These are phyloP conservation scores for Brasenia schreberi DNA, from an alignment of 164 flowering plant genomes.

Conservation along the genomic window DNA sequence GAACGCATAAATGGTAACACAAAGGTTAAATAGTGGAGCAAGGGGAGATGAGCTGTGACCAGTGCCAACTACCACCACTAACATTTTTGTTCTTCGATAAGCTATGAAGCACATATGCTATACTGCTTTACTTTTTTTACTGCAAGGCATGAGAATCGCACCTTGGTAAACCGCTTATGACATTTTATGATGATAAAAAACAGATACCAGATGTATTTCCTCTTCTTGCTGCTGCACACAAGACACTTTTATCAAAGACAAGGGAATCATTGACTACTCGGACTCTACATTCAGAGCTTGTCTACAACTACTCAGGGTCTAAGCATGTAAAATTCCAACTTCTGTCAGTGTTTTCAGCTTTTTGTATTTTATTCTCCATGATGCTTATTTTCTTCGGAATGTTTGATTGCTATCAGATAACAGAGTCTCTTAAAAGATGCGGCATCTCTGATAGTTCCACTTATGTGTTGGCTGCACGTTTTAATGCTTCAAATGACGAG, in stretches of 20 bases:
- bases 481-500: slow-evolving; percentile 63
- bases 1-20: too few relatives aligned
- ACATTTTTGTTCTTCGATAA: too few relatives aligned
- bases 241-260: slow-evolving; percentile 70
- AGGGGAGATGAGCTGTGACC: too few relatives aligned
- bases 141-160: too few relatives aligned
- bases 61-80: too few relatives aligned
- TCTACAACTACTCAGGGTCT: slow-evolving; percentile 86
- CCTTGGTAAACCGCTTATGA: too few relatives aligned
- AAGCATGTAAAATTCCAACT: slow-evolving; percentile 51
- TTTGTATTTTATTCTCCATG: not conserved
- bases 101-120: too few relatives aligned
- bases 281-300: slow-evolving; percentile 88
- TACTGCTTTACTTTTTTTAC: too few relatives aligned
- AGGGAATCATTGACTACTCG: slow-evolving; percentile 66
- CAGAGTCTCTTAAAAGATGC: slow-evolving; percentile 87
- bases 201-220: slow-evolving; percentile 92
- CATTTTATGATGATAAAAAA: not conserved
- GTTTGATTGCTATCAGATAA: slow-evolving; percentile 32
- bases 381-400: not conserved
- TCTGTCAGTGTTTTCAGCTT: not conserved
- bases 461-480: slow-evolving; percentile 70
- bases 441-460: slow-evolving; percentile 68
- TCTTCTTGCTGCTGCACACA: slow-evolving; percentile 85
- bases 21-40: too few relatives aligned